Evolutionary conservation across 2,329 filamentous ascomycete species (phyloP), one percentile per base, ranked within the genome.

Genomic region (Trichoderma harzianum): DNA sequence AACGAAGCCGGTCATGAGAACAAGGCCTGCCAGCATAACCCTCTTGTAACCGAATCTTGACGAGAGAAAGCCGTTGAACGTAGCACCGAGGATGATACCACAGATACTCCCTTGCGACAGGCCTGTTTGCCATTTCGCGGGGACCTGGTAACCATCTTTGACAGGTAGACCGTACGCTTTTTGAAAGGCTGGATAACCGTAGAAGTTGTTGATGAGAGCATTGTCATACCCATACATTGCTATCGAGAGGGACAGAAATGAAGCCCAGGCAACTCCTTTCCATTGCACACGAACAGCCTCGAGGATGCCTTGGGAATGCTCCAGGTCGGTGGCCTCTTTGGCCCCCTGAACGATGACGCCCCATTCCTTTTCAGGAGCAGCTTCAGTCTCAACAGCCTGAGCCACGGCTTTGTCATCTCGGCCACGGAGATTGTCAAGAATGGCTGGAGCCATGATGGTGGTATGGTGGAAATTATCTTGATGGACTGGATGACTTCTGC

Each of bases 81-180:
- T 34, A 0, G 67, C 67, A 14, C 67, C 67, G 2, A 69, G 39
- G 2, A 69, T 62, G 4, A 85, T 80, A 0, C 86, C 87, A 3
- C 87, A 67, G 28, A 89, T 85, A 0, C 82, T 79, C 1, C 80
- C 85, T 34, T 85, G 84, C 21, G 79, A 79, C 0, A 89, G 76
- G 0, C 82, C 85, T 2, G 85, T 82, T 74, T 88, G 86, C 87
- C 87, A 89, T 1, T 82, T 74, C 0, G 84, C 83, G 0, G 83
- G 79, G 30, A 89, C 30, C 39, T 69, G 67, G 24, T 51, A 69
- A 18, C 67, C 67, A 18, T 69, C 43, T 16, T 57, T 78, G 71
- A 86, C 77, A 62, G 79, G 78, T n/a, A 60, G 53, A 0, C 69
- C 69, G 47, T 70, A 70, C 5, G 58, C 61, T 39, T 70, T 70